Evolutionary conservation across 306 rosid species (phyloP).

Genomic region (Acacia confusa): DNA sequence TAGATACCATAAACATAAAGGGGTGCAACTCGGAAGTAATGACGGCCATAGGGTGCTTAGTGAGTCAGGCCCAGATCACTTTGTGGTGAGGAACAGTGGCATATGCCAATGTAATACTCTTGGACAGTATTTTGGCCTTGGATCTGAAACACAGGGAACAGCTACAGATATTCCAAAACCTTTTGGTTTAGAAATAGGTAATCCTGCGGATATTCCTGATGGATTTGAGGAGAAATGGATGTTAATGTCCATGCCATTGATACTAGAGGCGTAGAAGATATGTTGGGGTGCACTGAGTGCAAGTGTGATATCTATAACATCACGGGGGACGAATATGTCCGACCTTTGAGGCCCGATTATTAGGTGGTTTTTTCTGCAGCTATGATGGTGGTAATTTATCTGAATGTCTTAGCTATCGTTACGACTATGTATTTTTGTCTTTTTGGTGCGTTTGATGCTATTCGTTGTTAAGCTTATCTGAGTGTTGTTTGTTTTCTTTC

Average conservation of each 20-base stretch:
- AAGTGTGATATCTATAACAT: conserved; percentile 69
- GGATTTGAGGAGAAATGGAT: conserved; percentile 79
- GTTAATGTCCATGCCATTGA: conserved; percentile 78
- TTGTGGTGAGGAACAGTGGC: conserved; percentile 50
- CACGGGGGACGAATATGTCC: conserved; percentile 38
- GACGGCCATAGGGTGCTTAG: background rate
- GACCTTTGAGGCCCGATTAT: conserved; percentile 44
- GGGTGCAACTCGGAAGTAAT: conserved; percentile 18
- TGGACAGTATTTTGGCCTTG: conserved; percentile 70
- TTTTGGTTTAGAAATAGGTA: conserved; percentile 66
- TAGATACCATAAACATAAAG: conserved; percentile 31
- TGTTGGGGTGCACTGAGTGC: conserved; percentile 68
- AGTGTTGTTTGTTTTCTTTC: no score
- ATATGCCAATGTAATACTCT: conserved; percentile 39
- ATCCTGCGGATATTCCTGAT: conserved; percentile 52
- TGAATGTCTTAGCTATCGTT: no score
- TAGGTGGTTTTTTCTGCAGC: conserved; percentile 68
- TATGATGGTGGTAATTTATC: no score
- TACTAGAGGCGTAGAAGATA: conserved; percentile 60
- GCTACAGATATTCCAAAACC: conserved; percentile 59
- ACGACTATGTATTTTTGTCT: no score
- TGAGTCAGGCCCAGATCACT: background rate
- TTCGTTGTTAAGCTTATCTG: no score
- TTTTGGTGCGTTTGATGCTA: no score
- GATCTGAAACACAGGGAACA: conserved; percentile 73